A percentile compares a stretch with the other conserved stretches of the same genome.
Conservation (phyloP, 768 basidiomycete species). For the Lactarius sanguifluus region DNA sequence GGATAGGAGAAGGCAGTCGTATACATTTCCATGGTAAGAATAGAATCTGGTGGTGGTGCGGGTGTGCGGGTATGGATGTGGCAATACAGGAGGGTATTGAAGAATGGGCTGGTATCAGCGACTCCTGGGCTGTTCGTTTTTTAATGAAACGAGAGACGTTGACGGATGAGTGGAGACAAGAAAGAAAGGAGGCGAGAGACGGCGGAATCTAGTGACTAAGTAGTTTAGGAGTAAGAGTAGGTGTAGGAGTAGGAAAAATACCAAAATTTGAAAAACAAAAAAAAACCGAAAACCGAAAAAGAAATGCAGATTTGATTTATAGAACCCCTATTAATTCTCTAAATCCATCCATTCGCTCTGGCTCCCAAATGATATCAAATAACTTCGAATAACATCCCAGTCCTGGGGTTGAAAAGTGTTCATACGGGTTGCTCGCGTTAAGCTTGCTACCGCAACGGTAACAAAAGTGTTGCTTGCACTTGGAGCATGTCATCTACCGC, state of each 20-base stretch:
- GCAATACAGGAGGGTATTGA: constrained; percentile 30
- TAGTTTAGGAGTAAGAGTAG: constrained; percentile 23
- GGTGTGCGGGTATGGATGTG: constrained; percentile 32
- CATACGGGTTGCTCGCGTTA: constrained; percentile 52
- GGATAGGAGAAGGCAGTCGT: constrained; percentile 93
- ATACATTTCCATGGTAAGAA: constrained; percentile 81
- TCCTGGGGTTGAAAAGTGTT: constrained; percentile 61
- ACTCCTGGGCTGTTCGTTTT: constrained; percentile 25
- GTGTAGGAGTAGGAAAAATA: background rate
- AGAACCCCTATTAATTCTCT: constrained; percentile 24
- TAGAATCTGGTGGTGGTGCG: constrained; percentile 33
- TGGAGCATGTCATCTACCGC: constrained; percentile 72
- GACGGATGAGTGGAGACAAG: constrained; percentile 15
- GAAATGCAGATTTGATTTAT: constrained; percentile 5
- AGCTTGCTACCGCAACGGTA: constrained; percentile 70
- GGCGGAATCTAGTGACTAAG: constrained; percentile 21
- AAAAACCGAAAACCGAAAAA: background rate
- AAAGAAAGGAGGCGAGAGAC: constrained; percentile 27
- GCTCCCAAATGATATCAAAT: constrained; percentile 55
- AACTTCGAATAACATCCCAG: constrained; percentile 59
- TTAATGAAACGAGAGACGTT: constrained; percentile 25
- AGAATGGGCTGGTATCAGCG: constrained; percentile 28
- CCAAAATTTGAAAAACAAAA: constrained; percentile 12
- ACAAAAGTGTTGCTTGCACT: constrained; percentile 77
- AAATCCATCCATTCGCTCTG: constrained; percentile 50